Evolutionary conservation across 2,329 filamentous ascomycete species (phyloP).

Genomic region (Fusarium equiseti): DNA sequence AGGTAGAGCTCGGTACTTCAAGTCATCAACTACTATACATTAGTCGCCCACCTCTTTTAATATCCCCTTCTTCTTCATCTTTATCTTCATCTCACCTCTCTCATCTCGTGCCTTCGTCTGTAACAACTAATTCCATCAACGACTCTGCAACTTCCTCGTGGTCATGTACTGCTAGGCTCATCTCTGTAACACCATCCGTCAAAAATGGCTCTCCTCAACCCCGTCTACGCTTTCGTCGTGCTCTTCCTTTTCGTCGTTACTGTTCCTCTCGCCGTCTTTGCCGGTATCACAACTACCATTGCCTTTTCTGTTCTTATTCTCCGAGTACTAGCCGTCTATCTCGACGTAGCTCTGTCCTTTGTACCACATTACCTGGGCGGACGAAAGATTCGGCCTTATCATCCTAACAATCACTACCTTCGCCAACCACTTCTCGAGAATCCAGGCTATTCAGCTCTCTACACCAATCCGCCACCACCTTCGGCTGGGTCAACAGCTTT

Average conservation of each 20-base stretch:
- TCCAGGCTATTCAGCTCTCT: conserved; percentile 15
- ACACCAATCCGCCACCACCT: conserved; percentile 15
- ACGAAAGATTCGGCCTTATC: conserved; percentile 50
- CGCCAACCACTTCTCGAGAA: conserved; percentile 24
- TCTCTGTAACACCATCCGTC: conserved; percentile 23
- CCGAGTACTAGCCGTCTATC: conserved; percentile 71
- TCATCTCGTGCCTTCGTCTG: background rate
- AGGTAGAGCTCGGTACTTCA: conserved; percentile 18
- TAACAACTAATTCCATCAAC: conserved; percentile 13
- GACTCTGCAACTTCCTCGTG: conserved; percentile 15
- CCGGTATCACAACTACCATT: conserved; percentile 71
- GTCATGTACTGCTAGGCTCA: conserved; percentile 41
- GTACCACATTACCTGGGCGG: conserved; percentile 66
- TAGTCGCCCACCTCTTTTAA: conserved; percentile 12
- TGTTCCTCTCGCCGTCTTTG: conserved; percentile 72
- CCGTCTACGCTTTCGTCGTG: conserved; percentile 67
- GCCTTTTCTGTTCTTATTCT: conserved; percentile 72
- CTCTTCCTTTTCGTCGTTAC: conserved; percentile 73
- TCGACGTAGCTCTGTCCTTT: conserved; percentile 71
- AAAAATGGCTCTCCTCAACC: conserved; percentile 65
- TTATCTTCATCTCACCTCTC: background rate
- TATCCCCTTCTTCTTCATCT: background rate
- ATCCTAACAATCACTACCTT: conserved; percentile 36
- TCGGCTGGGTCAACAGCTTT: conserved; percentile 39
- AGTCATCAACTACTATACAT: conserved; percentile 8